These are phyloP conservation scores for Mortierella sp. DNA, from an alignment of 371 early-diverging fungal species.

Conservation along the genomic window DNA sequence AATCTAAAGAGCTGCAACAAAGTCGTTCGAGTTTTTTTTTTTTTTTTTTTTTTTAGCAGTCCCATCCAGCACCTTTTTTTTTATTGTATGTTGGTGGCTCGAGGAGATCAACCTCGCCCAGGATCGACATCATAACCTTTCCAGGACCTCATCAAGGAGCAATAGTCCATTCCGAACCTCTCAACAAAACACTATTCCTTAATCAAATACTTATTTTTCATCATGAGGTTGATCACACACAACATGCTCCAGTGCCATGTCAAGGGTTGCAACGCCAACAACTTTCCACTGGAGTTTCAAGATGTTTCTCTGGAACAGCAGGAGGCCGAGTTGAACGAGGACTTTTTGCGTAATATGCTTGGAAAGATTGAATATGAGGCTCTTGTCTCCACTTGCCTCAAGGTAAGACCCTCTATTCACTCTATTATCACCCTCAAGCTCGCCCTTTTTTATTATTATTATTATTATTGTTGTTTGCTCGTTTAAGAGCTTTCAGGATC, in stretches of 20 bases:
- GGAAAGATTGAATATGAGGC: conserved; percentile 90
- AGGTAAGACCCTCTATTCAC: conserved; percentile 62
- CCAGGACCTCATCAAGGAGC: no score
- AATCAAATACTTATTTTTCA: not conserved
- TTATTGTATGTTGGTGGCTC: no score
- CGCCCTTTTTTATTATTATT: not conserved
- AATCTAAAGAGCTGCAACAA: no score
- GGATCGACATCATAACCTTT: no score
- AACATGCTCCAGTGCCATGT: conserved; percentile 99
- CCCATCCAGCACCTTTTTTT: no score
- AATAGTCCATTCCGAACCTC: not conserved
- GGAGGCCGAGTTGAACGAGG: conserved; percentile 88
- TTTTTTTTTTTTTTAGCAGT: no score
- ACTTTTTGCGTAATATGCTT: conserved; percentile 86
- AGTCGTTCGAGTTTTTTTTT: no score
- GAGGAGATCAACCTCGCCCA: no score
- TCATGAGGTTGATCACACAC: conserved; percentile 94
- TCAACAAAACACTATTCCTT: not conserved
- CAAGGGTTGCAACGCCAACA: conserved; percentile 88
- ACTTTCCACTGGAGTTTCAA: conserved; percentile 90
- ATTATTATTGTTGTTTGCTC: no score
- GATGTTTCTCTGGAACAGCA: conserved; percentile 85
- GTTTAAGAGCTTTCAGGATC: no score
- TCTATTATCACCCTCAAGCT: not conserved
- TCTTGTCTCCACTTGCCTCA: conserved; percentile 73